phyloP scores from a whole-genome alignment of 495 filamentous ascomycete species.

The Evansstolkia leycettana region DNA sequence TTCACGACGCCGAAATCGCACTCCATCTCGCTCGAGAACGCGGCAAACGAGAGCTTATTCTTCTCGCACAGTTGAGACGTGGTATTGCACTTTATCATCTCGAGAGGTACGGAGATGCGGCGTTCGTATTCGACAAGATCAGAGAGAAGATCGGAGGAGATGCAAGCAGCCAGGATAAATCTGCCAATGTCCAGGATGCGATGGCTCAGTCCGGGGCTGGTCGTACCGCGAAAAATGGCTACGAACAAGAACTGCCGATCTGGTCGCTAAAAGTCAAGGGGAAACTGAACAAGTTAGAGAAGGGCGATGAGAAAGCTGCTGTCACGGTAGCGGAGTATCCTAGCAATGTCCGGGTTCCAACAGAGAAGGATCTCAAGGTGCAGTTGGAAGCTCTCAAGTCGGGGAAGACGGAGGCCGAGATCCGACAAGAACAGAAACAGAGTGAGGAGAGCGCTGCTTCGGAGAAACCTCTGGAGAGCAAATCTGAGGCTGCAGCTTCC shows the following conservation, averaged over 20 bases:
- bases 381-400: slow-evolving; percentile 18
- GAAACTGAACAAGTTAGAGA: slow-evolving; percentile 40
- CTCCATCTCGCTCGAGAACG: slow-evolving; percentile 57
- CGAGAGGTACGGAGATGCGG: slow-evolving; percentile 63
- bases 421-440: not conserved
- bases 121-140: slow-evolving; percentile 56
- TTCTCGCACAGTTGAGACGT: slow-evolving; percentile 68
- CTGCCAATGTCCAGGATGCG: slow-evolving; percentile 19
- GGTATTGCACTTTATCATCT: slow-evolving; percentile 61
- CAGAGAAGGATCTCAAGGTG: slow-evolving; percentile 20
- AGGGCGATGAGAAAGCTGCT: slow-evolving; percentile 44
- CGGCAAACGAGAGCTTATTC: slow-evolving; percentile 68
- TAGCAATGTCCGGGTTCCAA: slow-evolving; percentile 34
- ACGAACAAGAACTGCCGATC: slow-evolving; percentile 35
- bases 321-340: slow-evolving; percentile 55
- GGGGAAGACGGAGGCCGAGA: slow-evolving; percentile 7
- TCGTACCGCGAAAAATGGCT: slow-evolving; percentile 40
- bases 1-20: slow-evolving; percentile 72
- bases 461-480: slow-evolving; percentile 6
- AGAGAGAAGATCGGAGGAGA: slow-evolving; percentile 49
- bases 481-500: slow-evolving; percentile 4
- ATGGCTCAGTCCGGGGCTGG: slow-evolving; percentile 16
- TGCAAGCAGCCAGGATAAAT: slow-evolving; percentile 45
- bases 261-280: slow-evolving; percentile 48
- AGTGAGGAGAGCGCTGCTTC: not conserved